phyloP scores from a whole-genome alignment of 495 filamentous ascomycete genomes.

The Neurospora sp. region DNA sequence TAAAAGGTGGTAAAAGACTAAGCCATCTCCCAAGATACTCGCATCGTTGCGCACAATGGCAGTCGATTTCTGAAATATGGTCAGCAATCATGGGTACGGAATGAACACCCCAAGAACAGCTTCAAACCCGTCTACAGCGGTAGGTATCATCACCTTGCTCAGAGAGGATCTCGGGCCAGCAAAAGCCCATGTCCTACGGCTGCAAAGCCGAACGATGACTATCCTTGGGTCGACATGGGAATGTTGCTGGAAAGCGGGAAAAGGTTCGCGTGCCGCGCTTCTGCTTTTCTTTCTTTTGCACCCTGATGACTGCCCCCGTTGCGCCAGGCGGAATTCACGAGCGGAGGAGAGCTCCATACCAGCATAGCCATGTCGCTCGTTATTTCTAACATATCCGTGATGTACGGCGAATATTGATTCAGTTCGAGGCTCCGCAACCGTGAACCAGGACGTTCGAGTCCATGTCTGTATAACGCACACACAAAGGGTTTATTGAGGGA shows the following conservation, averaged over 20 bases:
- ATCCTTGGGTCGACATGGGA: slow-evolving; percentile 17
- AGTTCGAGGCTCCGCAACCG: slow-evolving; percentile 16
- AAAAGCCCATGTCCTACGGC: slow-evolving; percentile 1
- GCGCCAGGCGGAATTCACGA: slow-evolving; percentile 4
- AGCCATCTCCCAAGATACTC: background rate
- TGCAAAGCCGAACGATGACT: slow-evolving; percentile 14
- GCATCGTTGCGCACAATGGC: background rate
- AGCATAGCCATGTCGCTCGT: slow-evolving; percentile 13
- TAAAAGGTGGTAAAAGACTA: background rate
- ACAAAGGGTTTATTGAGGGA: background rate
- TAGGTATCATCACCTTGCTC: background rate
- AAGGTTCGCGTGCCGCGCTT: slow-evolving; percentile 13
- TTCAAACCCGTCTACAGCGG: background rate
- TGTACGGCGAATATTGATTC: slow-evolving; percentile 15
- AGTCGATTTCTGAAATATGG: background rate
- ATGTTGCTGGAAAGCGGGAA: slow-evolving; percentile 14
- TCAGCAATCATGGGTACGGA: background rate
- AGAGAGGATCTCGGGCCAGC: background rate
- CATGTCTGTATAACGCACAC: slow-evolving; percentile 5
- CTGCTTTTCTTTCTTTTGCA: slow-evolving; percentile 1
- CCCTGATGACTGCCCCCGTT: slow-evolving; percentile 7
- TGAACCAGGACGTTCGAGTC: slow-evolving; percentile 12
- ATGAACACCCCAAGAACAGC: background rate
- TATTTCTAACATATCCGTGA: slow-evolving; percentile 10
- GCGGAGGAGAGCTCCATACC: background rate